A percentile compares a stretch with the other conserved stretches of the same genome.
Conservation (phyloP, 78 protist species). For the Acrasis kona region DNA sequence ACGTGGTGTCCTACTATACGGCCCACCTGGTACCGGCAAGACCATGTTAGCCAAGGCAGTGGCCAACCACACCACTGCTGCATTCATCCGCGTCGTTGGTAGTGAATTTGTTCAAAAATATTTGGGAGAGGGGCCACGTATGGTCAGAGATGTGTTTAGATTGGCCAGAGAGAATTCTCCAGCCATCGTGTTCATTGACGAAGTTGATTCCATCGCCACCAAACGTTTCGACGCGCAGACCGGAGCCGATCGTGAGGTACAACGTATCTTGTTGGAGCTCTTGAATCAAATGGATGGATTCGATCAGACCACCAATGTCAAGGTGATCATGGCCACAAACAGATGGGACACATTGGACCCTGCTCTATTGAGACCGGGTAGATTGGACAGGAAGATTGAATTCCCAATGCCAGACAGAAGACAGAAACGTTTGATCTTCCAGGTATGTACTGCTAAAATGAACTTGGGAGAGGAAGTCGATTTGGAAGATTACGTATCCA, state of each 20-base stretch:
- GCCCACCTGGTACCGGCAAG: slow-evolving; percentile 98
- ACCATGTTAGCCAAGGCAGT: slow-evolving; percentile 98
- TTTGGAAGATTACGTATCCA: slow-evolving; percentile 93
- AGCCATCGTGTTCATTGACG: slow-evolving; percentile 99
- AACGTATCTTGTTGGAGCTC: slow-evolving; percentile 97
- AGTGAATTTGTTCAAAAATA: slow-evolving; percentile 99
- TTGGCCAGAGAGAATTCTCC: slow-evolving; percentile 98
- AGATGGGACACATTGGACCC: slow-evolving; percentile 99
- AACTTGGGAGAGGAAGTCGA: slow-evolving; percentile 97
- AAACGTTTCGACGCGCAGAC: slow-evolving; percentile 97
- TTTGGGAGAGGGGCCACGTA: slow-evolving; percentile 99
- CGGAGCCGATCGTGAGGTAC: slow-evolving; percentile 99
- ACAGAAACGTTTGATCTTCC: slow-evolving; percentile 96
- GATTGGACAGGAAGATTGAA: slow-evolving; percentile 94
- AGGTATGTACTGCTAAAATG: slow-evolving; percentile 92
- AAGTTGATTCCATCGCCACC: slow-evolving; percentile 97
- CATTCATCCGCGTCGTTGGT: slow-evolving; percentile 94
- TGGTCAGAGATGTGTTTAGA: slow-evolving; percentile 99
- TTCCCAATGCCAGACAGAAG: slow-evolving; percentile 98
- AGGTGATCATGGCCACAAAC: slow-evolving; percentile 99
- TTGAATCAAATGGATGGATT: slow-evolving; percentile 99
- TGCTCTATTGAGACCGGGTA: slow-evolving; percentile 99
- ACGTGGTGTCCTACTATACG: slow-evolving; percentile 97
- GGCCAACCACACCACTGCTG: slow-evolving; percentile 98
- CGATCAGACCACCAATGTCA: slow-evolving; percentile 94